Conservation (phyloP, 208 protist species). For the Porcisia hertigi region DNA sequence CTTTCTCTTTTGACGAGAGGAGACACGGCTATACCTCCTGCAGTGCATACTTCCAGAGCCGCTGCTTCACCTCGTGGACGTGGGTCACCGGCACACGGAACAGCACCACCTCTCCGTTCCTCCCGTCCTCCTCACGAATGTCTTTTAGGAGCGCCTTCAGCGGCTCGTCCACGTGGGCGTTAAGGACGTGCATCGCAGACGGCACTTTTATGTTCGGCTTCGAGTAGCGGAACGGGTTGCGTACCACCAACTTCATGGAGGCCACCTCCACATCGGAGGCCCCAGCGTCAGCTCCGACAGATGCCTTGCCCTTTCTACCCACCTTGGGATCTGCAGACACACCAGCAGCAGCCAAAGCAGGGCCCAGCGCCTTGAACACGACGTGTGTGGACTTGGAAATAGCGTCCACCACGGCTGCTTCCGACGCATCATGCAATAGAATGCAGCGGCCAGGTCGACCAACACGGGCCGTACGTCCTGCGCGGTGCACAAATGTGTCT, state of each 20-base stretch:
- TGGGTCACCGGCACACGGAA: constrained; percentile 51
- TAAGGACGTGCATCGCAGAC: constrained; percentile 63
- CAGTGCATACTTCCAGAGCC: constrained; percentile 84
- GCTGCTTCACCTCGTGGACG: constrained; percentile 68
- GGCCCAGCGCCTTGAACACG: constrained; percentile 47
- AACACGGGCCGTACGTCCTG: constrained; percentile 95
- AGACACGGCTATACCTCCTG: constrained; percentile 44
- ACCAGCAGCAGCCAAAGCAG: constrained; percentile 16
- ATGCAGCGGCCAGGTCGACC: constrained; percentile 88
- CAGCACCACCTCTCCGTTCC: constrained; percentile 52
- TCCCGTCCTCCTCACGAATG: constrained; percentile 30
- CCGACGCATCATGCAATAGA: constrained; percentile 68
- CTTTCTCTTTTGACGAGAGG: not conserved
- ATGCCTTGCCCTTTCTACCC: constrained; percentile 7
- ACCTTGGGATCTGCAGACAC: not conserved
- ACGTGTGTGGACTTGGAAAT: constrained; percentile 72
- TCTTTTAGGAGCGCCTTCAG: constrained; percentile 23
- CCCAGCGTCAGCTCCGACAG: not conserved
- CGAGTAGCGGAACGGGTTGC: constrained; percentile 73
- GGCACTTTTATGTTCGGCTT: constrained; percentile 52
- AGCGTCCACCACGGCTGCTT: constrained; percentile 47
- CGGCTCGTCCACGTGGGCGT: constrained; percentile 41
- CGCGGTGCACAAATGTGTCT: constrained; percentile 96
- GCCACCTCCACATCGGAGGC: constrained; percentile 2
- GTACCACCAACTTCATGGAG: constrained; percentile 60